A percentile compares a stretch with the other conserved stretches of the same genome.
Conservation (phyloP, 140 eudicot species). For the Flaveria floridana region DNA sequence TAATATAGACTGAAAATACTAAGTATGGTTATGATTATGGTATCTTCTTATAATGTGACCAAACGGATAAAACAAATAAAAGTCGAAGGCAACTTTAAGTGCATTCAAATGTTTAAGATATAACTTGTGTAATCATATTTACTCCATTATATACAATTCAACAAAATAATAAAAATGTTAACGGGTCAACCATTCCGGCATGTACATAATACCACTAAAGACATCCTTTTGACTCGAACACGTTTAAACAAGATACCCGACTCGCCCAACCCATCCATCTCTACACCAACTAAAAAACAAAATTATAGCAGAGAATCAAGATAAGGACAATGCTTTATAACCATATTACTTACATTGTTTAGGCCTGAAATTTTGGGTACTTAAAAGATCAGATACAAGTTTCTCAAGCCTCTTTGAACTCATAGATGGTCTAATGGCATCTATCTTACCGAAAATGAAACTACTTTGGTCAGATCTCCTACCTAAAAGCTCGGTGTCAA, state of each 20-base stretch:
- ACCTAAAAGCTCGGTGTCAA: constrained; percentile 59
- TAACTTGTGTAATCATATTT: constrained; percentile 7
- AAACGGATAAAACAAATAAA: not conserved
- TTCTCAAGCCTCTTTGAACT: constrained; percentile 73
- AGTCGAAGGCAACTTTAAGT: not conserved
- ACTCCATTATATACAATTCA: not conserved
- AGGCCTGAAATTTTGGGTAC: constrained; percentile 70
- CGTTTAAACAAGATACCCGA: not conserved
- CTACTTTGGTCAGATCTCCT: constrained; percentile 46
- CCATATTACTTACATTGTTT: constrained; percentile 71
- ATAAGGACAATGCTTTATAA: constrained; percentile 21
- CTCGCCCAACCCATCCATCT: constrained; percentile 6
- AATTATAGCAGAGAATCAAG: constrained; percentile 21
- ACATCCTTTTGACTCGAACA: constrained; percentile 1
- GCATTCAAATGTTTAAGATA: not conserved
- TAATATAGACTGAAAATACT: too few relatives aligned
- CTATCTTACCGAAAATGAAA: constrained; percentile 42
- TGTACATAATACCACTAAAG: not conserved
- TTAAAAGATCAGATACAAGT: constrained; percentile 66
- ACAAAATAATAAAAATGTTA: not conserved
- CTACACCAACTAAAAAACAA: not conserved
- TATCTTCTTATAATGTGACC: too few relatives aligned
- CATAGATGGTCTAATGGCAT: constrained; percentile 65
- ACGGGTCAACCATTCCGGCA: constrained; percentile 6
- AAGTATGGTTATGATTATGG: too few relatives aligned